Evolutionary conservation across 129 eudicot species (phyloP).

Genomic region (Centaurea solstitialis): DNA sequence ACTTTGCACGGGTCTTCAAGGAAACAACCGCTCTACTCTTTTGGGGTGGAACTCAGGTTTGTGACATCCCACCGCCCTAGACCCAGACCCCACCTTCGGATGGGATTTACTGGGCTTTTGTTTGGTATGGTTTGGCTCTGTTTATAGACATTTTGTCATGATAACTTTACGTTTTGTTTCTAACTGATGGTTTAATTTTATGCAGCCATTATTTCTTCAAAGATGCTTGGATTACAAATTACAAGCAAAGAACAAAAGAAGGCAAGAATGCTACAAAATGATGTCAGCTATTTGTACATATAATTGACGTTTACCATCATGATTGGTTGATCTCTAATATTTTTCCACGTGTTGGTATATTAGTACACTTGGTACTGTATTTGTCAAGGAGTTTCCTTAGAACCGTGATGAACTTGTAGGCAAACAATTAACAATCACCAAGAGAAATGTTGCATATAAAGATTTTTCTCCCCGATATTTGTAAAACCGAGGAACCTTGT

Average conservation of each 20-base stretch:
- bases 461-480: neutral
- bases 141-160: neutral
- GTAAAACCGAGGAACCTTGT: neutral
- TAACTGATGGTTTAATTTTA: conserved; percentile 25
- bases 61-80: neutral
- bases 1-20: neutral
- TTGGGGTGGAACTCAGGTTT: neutral
- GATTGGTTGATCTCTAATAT: neutral
- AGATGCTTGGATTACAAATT: conserved; percentile 80
- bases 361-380: neutral
- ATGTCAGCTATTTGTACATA: neutral
- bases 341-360: neutral
- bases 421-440: neutral
- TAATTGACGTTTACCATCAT: conserved; percentile 9
- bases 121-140: neutral
- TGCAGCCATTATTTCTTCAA: conserved; percentile 92
- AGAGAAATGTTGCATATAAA: neutral
- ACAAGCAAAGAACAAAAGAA: conserved; percentile 65
- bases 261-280: conserved; percentile 43
- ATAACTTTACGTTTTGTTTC: conserved; percentile 6
- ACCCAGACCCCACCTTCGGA: neutral
- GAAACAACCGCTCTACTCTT: neutral
- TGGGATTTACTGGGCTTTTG: neutral
- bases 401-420: neutral
- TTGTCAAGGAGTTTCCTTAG: neutral